Conservation (phyloP, 495 filamentous ascomycete species). For the Aspergillus nanangensis region DNA sequence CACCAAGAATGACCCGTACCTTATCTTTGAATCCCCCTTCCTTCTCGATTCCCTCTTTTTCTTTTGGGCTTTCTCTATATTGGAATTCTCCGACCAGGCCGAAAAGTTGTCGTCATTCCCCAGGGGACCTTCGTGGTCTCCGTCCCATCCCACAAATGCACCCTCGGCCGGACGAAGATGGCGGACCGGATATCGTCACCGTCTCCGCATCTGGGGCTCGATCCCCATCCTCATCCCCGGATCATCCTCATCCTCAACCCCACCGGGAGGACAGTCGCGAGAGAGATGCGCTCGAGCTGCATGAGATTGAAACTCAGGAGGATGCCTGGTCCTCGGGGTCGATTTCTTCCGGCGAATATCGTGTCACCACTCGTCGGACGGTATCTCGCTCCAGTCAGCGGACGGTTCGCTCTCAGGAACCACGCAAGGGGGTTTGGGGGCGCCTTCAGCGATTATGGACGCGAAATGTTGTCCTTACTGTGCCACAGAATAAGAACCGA, state of each 20-base stretch:
- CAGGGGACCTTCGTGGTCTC: no score
- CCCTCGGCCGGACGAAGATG: no score
- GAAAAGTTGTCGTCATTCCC: no score
- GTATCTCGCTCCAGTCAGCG: constrained; percentile 16
- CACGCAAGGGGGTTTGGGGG: constrained; percentile 21
- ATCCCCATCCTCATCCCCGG: background rate
- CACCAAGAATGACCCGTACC: background rate
- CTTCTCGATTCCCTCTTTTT: no score
- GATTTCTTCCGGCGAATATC: constrained; percentile 36
- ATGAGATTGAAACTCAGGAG: constrained; percentile 29
- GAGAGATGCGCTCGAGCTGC: constrained; percentile 30
- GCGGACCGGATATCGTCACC: no score
- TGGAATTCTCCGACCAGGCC: no score
- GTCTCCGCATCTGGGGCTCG: background rate
- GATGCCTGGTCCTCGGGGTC: constrained; percentile 19
- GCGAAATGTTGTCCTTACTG: constrained; percentile 35
- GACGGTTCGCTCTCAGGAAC: constrained; percentile 7
- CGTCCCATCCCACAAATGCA: no score
- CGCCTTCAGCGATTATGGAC: constrained; percentile 32
- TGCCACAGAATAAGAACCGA: constrained; percentile 40
- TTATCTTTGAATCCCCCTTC: no score
- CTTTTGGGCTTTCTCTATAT: no score
- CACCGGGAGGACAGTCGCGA: constrained; percentile 10
- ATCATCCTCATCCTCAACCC: background rate
- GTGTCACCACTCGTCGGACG: constrained; percentile 22